phyloP scores from a whole-genome alignment of 78 protist genomes.

The Dictyostelium brefeldianum region DNA sequence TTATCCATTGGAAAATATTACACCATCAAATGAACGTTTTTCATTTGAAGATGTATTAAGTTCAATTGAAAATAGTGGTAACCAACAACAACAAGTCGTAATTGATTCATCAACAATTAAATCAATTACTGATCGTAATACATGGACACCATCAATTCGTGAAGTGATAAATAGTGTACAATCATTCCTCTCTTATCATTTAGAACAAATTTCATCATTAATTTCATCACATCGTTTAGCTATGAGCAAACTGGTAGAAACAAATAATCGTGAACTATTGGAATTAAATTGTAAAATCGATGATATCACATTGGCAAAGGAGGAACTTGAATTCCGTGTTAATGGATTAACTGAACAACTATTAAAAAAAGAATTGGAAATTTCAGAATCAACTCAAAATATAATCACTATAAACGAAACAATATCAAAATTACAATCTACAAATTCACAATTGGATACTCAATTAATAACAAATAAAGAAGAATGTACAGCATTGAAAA shows the following conservation, averaged over 20 bases:
- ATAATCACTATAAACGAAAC: neutral
- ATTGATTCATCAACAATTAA: neutral
- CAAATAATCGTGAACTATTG: neutral
- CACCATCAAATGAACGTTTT: slow-evolving; percentile 69
- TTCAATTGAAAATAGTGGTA: neutral
- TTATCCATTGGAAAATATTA: slow-evolving; percentile 76
- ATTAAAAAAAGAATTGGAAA: slow-evolving; percentile 15
- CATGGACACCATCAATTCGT: slow-evolving; percentile 28
- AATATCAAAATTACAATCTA: slow-evolving; percentile 1
- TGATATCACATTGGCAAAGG: slow-evolving; percentile 23
- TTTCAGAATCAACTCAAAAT: neutral
- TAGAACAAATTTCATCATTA: slow-evolving; percentile 19
- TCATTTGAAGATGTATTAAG: slow-evolving; percentile 12
- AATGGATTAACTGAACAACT: slow-evolving; percentile 30
- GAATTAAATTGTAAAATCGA: slow-evolving; percentile 23
- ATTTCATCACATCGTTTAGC: slow-evolving; percentile 13
- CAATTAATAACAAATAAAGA: slow-evolving; percentile 14
- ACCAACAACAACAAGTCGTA: too few relatives aligned
- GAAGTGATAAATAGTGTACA: slow-evolving; percentile 11
- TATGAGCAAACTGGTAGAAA: neutral
- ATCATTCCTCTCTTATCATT: slow-evolving; percentile 39
- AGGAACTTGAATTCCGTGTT: slow-evolving; percentile 44
- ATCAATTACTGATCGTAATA: slow-evolving; percentile 1
- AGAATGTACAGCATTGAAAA: neutral
- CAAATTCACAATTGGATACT: slow-evolving; percentile 21